Percentiles rank a stretch among this genome's conserved stretches.
phyloP scores from a whole-genome alignment of 768 basidiomycete genomes.

The Omphalotus guepiniiformis region DNA sequence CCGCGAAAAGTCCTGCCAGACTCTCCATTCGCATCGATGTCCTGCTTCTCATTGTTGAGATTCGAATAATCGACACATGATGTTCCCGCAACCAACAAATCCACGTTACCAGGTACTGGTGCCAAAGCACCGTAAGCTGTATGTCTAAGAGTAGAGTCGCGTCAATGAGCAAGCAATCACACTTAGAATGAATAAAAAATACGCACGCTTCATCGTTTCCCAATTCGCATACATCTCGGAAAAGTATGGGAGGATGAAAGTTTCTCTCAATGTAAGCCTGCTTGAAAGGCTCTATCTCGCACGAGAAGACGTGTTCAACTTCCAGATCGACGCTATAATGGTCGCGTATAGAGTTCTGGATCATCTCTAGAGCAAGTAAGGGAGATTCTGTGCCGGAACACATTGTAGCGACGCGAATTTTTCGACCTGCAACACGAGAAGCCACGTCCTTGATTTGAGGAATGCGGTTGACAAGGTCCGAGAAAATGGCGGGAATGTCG shows the following conservation, averaged over 20 bases:
- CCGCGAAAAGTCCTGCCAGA: constrained; percentile 92
- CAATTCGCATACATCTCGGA: constrained; percentile 92
- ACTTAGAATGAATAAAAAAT: not conserved
- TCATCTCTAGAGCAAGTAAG: constrained; percentile 82
- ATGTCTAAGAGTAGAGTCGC: constrained; percentile 47
- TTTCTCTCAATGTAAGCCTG: constrained; percentile 97
- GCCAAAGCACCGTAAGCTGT: constrained; percentile 90
- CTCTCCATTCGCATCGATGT: constrained; percentile 85
- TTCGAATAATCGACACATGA: constrained; percentile 98
- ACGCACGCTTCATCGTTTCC: constrained; percentile 74
- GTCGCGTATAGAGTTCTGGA: constrained; percentile 69
- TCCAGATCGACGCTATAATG: constrained; percentile 62
- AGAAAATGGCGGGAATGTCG: constrained; percentile 52
- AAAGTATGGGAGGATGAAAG: constrained; percentile 87
- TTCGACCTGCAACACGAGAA: constrained; percentile 67
- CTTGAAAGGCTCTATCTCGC: constrained; percentile 96
- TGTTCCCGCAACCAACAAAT: constrained; percentile 89
- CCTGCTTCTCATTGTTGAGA: constrained; percentile 89
- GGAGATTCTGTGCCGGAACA: constrained; percentile 96
- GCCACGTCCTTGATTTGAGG: constrained; percentile 63
- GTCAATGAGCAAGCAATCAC: constrained; percentile 5
- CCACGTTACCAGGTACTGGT: constrained; percentile 85
- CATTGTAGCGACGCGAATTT: constrained; percentile 94
- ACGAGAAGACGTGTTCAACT: constrained; percentile 92
- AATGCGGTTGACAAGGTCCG: constrained; percentile 42